Percentiles rank a stretch among this genome's conserved stretches.
These are phyloP conservation scores for Aspergillus puulaauensis DNA, from an alignment of 2,329 filamentous ascomycete species.

Conservation along the genomic window DNA sequence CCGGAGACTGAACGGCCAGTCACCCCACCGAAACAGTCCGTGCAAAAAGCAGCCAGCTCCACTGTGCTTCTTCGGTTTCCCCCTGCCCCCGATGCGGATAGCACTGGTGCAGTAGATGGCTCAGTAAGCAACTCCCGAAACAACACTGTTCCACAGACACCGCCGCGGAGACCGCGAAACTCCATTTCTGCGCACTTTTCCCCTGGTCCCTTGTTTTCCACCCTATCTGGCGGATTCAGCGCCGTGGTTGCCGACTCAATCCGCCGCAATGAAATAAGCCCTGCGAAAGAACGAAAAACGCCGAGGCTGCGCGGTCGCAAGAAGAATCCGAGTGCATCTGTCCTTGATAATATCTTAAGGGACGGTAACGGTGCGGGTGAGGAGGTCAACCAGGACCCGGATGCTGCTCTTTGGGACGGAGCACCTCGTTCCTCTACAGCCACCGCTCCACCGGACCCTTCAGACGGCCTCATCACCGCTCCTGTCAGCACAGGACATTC, in stretches of 20 bases:
- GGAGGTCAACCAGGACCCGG: slow-evolving; percentile 20
- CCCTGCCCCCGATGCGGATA: slow-evolving; percentile 36
- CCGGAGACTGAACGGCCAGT: slow-evolving; percentile 21
- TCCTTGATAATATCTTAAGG: slow-evolving; percentile 20
- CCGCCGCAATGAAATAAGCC: slow-evolving; percentile 54
- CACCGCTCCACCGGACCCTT: slow-evolving; percentile 28
- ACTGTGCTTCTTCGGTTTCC: slow-evolving; percentile 41
- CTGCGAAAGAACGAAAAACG: slow-evolving; percentile 32
- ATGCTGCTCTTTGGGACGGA: slow-evolving; percentile 16
- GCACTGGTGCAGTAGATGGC: slow-evolving; percentile 18
- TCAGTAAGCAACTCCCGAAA: slow-evolving; percentile 24
- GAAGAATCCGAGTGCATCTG: slow-evolving; percentile 28
- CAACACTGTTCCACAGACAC: slow-evolving; percentile 35
- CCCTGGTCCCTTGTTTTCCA: slow-evolving; percentile 59
- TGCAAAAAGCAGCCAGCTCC: slow-evolving; percentile 24
- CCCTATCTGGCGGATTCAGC: slow-evolving; percentile 60
- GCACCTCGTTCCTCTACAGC: slow-evolving; percentile 21
- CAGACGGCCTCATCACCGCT: slow-evolving; percentile 20
- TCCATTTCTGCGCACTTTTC: slow-evolving; percentile 55
- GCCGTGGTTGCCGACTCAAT: slow-evolving; percentile 66
- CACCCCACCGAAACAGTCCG: slow-evolving; percentile 26
- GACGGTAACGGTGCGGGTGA: slow-evolving; percentile 18
- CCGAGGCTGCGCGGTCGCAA: slow-evolving; percentile 27
- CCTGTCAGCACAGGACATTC: slow-evolving; percentile 22
- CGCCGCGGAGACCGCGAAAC: slow-evolving; percentile 42